Evolutionary conservation across 2,329 filamentous ascomycete species (phyloP).

Genomic region (Lachnellula arida): DNA sequence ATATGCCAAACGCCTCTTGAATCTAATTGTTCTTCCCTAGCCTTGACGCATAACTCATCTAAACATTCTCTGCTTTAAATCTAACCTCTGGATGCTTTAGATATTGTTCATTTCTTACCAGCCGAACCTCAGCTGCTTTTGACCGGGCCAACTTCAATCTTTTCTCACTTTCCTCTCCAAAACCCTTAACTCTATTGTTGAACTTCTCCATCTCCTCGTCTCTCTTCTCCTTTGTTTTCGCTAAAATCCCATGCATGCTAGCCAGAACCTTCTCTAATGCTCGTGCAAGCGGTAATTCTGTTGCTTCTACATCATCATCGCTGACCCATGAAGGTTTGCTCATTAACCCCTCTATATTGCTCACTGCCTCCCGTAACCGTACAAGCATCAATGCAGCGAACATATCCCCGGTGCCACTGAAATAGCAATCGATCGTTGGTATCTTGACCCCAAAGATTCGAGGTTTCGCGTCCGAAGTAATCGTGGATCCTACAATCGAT

Average conservation of each 20-base stretch:
- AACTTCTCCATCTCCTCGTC: conserved; percentile 56
- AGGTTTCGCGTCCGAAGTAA: conserved; percentile 57
- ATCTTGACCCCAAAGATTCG: conserved; percentile 88
- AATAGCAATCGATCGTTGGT: conserved; percentile 85
- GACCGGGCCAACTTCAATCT: conserved; percentile 62
- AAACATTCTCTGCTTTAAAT: conserved; percentile 53
- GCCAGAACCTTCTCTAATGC: conserved; percentile 84
- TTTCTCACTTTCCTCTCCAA: conserved; percentile 37
- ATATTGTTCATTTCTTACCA: conserved; percentile 70
- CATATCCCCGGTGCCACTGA: conserved; percentile 97
- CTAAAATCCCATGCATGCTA: conserved; percentile 85
- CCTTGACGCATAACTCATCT: background rate
- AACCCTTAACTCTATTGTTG: conserved; percentile 40
- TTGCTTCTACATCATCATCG: conserved; percentile 62
- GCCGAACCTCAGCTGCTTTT: conserved; percentile 81
- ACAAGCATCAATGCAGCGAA: conserved; percentile 89
- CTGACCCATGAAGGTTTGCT: conserved; percentile 67
- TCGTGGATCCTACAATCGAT: conserved; percentile 73
- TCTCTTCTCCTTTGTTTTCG: conserved; percentile 61
- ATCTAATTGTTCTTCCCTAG: background rate
- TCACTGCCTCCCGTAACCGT: conserved; percentile 78
- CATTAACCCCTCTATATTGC: conserved; percentile 43
- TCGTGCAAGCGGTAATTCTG: conserved; percentile 74
- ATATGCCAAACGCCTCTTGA: background rate
- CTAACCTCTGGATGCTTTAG: conserved; percentile 61